Conservation (phyloP, 768 basidiomycete species). For the Auricularia cornea region DNA sequence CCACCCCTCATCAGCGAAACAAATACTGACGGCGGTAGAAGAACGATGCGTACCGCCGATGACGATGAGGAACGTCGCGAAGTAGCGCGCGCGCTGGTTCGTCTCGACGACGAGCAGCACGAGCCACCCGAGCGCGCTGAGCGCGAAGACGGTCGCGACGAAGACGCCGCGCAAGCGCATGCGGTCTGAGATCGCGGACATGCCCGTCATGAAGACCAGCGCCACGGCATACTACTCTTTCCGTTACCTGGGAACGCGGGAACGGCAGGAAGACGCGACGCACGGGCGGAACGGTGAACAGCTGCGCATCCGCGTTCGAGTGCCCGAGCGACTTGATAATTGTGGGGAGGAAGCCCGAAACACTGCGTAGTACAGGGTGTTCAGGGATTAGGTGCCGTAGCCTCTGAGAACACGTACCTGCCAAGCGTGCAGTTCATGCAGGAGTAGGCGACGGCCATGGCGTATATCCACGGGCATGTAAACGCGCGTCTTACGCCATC, state of each 20-base stretch:
- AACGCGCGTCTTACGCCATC: conserved; percentile 23
- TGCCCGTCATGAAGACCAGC: conserved; percentile 18
- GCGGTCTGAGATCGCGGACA: conserved; percentile 28
- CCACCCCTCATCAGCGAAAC: conserved; percentile 4
- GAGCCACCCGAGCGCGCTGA: conserved; percentile 45
- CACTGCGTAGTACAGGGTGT: neutral
- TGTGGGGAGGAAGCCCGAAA: conserved; percentile 27
- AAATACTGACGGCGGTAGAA: too few relatives aligned
- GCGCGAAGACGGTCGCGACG: conserved; percentile 32
- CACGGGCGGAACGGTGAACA: conserved; percentile 42
- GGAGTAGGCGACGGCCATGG: conserved; percentile 15
- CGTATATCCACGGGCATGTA: conserved; percentile 27
- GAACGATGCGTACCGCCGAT: conserved; percentile 6
- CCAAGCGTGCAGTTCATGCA: conserved; percentile 25
- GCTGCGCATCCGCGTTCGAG: conserved; percentile 40
- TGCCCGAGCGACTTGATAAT: conserved; percentile 37
- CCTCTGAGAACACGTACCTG: neutral
- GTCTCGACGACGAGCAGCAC: conserved; percentile 24
- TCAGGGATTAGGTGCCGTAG: too few relatives aligned
- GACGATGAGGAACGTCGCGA: conserved; percentile 28
- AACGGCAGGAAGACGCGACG: conserved; percentile 18
- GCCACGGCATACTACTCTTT: conserved; percentile 31
- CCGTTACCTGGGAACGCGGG: conserved; percentile 25
- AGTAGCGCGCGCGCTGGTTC: conserved; percentile 26
- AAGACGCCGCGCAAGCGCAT: conserved; percentile 40